Percentiles rank a stretch among this genome's conserved stretches.
These are phyloP conservation scores for Ceratobasidium papillatum DNA, from an alignment of 1,284 basidiomycete genomes.

Conservation along the genomic window DNA sequence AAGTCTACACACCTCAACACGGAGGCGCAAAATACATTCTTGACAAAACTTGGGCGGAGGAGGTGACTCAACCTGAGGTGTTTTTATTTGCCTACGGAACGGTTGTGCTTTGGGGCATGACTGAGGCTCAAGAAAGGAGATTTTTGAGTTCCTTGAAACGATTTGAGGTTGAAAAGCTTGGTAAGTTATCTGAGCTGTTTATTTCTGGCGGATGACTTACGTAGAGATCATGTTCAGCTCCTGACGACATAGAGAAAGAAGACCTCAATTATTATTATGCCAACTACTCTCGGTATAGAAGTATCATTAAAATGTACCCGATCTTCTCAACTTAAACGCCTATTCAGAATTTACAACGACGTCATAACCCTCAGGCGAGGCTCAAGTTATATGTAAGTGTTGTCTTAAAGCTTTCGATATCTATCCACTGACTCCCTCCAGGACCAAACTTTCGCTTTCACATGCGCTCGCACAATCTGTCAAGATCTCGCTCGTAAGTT, in stretches of 20 bases:
- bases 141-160: constrained; percentile 89
- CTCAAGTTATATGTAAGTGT: constrained; percentile 91
- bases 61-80: constrained; percentile 76
- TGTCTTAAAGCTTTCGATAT: constrained; percentile 20
- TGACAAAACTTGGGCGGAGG: constrained; percentile 52
- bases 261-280: constrained; percentile 98
- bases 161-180: constrained; percentile 89
- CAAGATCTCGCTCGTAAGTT: constrained; percentile 86
- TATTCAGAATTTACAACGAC: constrained; percentile 91
- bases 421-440: constrained; percentile 52
- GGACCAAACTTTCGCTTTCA: constrained; percentile 95
- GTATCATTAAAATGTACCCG: neutral
- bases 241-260: constrained; percentile 91
- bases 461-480: constrained; percentile 96
- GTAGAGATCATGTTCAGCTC: constrained; percentile 56
- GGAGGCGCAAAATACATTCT: constrained; percentile 46
- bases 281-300: constrained; percentile 86
- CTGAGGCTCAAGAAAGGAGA: constrained; percentile 87
- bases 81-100: constrained; percentile 92
- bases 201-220: neutral
- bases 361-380: constrained; percentile 95
- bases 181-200: constrained; percentile 55
- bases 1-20: constrained; percentile 46
- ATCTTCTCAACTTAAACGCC: constrained; percentile 13
- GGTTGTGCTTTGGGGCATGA: constrained; percentile 98